These are phyloP conservation scores for Suhomyces sp. DNA, from an alignment of 805 yeast genomes.

Conservation along the genomic window DNA sequence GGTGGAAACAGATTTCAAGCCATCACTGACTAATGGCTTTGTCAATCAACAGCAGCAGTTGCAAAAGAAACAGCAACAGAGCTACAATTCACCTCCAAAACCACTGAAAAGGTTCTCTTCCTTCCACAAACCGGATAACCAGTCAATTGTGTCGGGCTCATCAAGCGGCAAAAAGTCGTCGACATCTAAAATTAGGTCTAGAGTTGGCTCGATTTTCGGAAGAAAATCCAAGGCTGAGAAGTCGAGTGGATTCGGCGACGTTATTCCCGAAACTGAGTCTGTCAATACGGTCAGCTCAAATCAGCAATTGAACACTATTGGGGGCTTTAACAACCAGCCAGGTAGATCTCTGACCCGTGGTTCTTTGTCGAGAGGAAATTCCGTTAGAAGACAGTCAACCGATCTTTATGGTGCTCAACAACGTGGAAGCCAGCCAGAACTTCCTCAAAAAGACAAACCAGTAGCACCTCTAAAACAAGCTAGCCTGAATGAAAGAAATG, in stretches of 20 bases:
- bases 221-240: slow-evolving; percentile 48
- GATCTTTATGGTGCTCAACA: neutral
- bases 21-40: slow-evolving; percentile 8
- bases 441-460: neutral
- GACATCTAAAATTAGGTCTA: slow-evolving; percentile 55
- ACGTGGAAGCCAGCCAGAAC: neutral
- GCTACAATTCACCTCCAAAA: neutral
- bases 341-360: slow-evolving; percentile 8
- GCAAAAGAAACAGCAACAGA: slow-evolving; percentile 10
- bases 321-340: neutral
- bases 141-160: slow-evolving; percentile 11
- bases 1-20: slow-evolving; percentile 23
- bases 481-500: neutral
- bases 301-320: slow-evolving; percentile 6
- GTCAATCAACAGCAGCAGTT: slow-evolving; percentile 10
- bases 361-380: slow-evolving; percentile 11
- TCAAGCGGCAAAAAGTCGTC: slow-evolving; percentile 19
- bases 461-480: neutral
- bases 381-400: slow-evolving; percentile 11
- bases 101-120: slow-evolving; percentile 6
- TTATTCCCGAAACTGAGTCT: slow-evolving; percentile 36
- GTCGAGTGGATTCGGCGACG: slow-evolving; percentile 14
- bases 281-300: slow-evolving; percentile 16
- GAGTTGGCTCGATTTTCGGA: slow-evolving; percentile 73
- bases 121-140: slow-evolving; percentile 7